Evolutionary conservation across 176 grass and related monocot species (phyloP).

Genomic region (Otatea glauca): DNA sequence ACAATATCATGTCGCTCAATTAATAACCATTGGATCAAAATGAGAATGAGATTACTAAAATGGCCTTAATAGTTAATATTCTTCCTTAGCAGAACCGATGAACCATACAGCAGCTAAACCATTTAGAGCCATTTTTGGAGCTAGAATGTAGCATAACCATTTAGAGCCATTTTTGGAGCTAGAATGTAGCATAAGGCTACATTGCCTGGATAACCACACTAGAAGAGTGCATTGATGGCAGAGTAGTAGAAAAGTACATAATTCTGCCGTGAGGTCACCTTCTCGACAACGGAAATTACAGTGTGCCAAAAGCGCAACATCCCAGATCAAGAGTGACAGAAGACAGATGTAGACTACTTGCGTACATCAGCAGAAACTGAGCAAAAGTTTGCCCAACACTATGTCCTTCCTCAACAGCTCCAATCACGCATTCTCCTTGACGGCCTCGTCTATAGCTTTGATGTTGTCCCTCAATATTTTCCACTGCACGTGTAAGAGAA

Average conservation of each 20-base stretch:
- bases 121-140: neutral
- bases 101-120: neutral
- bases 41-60: neutral
- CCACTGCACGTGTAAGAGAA: constrained; percentile 46
- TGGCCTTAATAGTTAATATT: neutral
- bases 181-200: neutral
- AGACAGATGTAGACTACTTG: neutral
- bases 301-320: neutral
- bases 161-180: neutral
- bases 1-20: neutral
- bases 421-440: constrained; percentile 50
- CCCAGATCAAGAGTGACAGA: neutral
- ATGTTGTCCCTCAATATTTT: constrained; percentile 55
- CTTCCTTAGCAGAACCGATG: neutral
- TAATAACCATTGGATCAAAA: neutral
- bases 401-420: neutral
- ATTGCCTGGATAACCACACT: neutral
- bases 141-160: neutral
- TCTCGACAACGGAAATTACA: neutral
- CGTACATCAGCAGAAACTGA: neutral
- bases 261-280: neutral
- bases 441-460: constrained; percentile 48
- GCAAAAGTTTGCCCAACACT: constrained; percentile 1
- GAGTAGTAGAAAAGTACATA: neutral
- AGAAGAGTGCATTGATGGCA: neutral